Conservation (phyloP, 352 stramenopile species). For the Pythium insidiosum region DNA sequence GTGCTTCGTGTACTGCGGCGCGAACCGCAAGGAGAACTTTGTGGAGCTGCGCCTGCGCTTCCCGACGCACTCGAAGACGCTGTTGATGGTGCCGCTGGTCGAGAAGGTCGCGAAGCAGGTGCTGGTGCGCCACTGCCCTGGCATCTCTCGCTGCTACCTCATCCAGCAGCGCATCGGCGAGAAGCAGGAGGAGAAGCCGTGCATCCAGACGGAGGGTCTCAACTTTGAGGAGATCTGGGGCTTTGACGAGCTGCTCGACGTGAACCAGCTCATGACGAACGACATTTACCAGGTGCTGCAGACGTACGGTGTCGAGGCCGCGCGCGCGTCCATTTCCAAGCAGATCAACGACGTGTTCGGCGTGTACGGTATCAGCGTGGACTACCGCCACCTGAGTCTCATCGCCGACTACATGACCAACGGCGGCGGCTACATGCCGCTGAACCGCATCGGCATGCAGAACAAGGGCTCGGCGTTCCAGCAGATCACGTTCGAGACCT, state of each 20-base stretch:
- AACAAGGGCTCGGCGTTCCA: conserved; percentile 95
- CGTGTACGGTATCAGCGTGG: conserved; percentile 98
- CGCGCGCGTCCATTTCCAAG: conserved; percentile 95
- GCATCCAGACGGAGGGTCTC: conserved; percentile 93
- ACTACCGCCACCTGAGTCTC: conserved; percentile 96
- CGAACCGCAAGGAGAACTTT: conserved; percentile 72
- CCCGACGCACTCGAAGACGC: conserved; percentile 81
- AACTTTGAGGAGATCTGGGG: conserved; percentile 98
- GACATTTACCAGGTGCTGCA: conserved; percentile 96
- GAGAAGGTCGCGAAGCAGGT: conserved; percentile 82
- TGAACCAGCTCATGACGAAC: conserved; percentile 96
- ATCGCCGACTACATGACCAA: conserved; percentile 99
- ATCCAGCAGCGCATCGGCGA: conserved; percentile 84
- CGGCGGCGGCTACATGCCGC: conserved; percentile 94
- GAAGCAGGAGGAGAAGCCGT: conserved; percentile 72
- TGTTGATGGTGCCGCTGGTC: conserved; percentile 86
- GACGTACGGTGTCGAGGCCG: conserved; percentile 98
- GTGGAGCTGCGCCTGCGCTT: conserved; percentile 85
- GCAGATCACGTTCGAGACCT: conserved; percentile 99
- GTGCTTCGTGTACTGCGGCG: conserved; percentile 79
- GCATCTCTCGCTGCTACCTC: conserved; percentile 86
- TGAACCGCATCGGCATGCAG: conserved; percentile 98
- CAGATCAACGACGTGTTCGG: conserved; percentile 99
- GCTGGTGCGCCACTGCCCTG: conserved; percentile 80
- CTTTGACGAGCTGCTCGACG: conserved; percentile 89